Conservation (phyloP, 1,284 basidiomycete species). For the Pascua sp. region DNA sequence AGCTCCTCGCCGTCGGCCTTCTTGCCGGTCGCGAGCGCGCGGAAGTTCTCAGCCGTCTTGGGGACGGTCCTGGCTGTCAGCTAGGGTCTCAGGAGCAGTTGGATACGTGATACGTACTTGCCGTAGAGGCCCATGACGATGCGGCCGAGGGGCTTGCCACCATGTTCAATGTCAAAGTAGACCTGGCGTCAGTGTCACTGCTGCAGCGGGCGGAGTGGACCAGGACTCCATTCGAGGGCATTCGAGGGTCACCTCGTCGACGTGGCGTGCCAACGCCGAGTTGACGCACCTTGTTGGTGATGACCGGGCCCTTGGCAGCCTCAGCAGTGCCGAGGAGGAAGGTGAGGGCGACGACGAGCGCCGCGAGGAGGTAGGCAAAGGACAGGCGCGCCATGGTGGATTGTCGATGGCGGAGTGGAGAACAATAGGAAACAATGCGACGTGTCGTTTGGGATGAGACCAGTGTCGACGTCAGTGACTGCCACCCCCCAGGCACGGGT, state of each 20-base stretch:
- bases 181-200: slow-evolving; percentile 50
- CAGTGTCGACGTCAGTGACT: too few relatives aligned
- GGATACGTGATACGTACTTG: slow-evolving; percentile 50
- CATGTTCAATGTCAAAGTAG: slow-evolving; percentile 90
- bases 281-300: slow-evolving; percentile 65
- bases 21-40: slow-evolving; percentile 66
- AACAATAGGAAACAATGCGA: neutral
- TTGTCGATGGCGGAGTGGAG: neutral
- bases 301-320: slow-evolving; percentile 59
- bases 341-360: slow-evolving; percentile 63
- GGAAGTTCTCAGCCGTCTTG: slow-evolving; percentile 68
- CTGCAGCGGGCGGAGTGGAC: too few relatives aligned
- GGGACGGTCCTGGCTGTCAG: slow-evolving; percentile 64
- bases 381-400: slow-evolving; percentile 56
- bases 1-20: slow-evolving; percentile 72
- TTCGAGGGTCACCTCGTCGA: neutral
- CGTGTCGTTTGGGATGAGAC: too few relatives aligned
- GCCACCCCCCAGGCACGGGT: too few relatives aligned
- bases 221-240: neutral
- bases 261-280: too few relatives aligned
- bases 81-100: neutral
- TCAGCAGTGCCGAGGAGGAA: slow-evolving; percentile 33
- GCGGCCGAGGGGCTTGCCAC: slow-evolving; percentile 74
- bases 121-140: slow-evolving; percentile 82
- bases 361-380: slow-evolving; percentile 61